phyloP scores from a whole-genome alignment of 345 rosid species.

The Euphorbia pulcherrima region DNA sequence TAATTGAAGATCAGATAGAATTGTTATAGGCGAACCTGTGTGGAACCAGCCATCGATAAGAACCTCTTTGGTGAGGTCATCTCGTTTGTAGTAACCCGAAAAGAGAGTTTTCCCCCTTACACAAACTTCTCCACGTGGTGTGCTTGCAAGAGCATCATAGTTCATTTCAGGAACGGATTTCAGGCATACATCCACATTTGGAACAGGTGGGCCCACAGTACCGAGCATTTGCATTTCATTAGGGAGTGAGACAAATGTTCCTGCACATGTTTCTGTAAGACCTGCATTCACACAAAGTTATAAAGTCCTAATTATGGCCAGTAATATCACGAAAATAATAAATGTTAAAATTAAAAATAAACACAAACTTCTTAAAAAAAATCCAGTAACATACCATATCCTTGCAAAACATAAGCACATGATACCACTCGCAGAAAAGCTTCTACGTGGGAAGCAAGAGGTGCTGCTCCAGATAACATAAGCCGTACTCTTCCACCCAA shows the following conservation, averaged over 20 bases:
- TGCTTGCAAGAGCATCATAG: constrained; percentile 81
- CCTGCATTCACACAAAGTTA: constrained; percentile 39
- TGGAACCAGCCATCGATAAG: constrained; percentile 91
- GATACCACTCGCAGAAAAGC: constrained; percentile 87
- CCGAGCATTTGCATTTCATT: constrained; percentile 75
- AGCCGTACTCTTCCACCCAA: constrained; percentile 90
- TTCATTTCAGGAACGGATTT: constrained; percentile 97
- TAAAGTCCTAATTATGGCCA: constrained; percentile 8
- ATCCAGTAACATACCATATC: constrained; percentile 68
- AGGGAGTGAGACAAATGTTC: constrained; percentile 84
- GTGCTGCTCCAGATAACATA: constrained; percentile 93
- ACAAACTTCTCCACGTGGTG: constrained; percentile 85
- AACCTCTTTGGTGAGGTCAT: constrained; percentile 83
- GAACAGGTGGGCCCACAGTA: constrained; percentile 95
- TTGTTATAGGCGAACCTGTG: constrained; percentile 49
- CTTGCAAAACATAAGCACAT: constrained; percentile 93
- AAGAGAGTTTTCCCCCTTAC: constrained; percentile 69
- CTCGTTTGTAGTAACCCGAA: constrained; percentile 87
- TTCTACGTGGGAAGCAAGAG: constrained; percentile 83
- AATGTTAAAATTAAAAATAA: not conserved
- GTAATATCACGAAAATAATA: not conserved
- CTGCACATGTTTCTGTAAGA: constrained; percentile 94
- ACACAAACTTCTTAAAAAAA: not conserved
- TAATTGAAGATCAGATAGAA: constrained; percentile 3
- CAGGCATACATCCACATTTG: constrained; percentile 80